A percentile compares a stretch with the other conserved stretches of the same genome.
phyloP scores from a whole-genome alignment of 495 filamentous ascomycete genomes.

The Cenococcum geophilum region DNA sequence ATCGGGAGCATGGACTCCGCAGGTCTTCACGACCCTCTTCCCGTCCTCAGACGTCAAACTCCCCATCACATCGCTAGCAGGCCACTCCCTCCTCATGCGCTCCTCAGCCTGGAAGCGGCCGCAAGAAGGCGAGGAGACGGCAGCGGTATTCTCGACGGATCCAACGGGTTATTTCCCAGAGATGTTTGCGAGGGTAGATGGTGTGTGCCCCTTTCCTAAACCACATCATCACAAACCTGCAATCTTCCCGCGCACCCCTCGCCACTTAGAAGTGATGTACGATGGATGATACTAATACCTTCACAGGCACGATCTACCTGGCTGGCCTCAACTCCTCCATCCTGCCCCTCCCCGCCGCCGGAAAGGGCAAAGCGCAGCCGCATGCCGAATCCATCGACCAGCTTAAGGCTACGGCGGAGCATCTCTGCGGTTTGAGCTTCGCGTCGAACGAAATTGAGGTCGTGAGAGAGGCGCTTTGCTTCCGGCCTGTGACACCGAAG shows the following conservation, averaged over 20 bases:
- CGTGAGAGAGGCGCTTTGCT: constrained; percentile 42
- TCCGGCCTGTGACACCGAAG: constrained; percentile 56
- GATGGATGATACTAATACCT: too few species aligned
- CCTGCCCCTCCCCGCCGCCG: neutral
- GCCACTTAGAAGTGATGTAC: too few species aligned
- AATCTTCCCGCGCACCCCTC: too few species aligned
- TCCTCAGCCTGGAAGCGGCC: constrained; percentile 51
- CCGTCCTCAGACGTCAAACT: constrained; percentile 46
- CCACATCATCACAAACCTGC: neutral
- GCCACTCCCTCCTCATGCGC: constrained; percentile 60
- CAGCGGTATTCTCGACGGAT: constrained; percentile 61
- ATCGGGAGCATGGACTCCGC: constrained; percentile 61
- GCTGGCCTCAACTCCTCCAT: neutral
- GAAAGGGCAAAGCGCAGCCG: neutral
- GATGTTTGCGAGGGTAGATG: constrained; percentile 57
- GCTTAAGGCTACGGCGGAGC: neutral
- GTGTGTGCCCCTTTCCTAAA: constrained; percentile 50
- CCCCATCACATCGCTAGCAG: constrained; percentile 56
- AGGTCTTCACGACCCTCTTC: constrained; percentile 60
- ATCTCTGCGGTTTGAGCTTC: neutral
- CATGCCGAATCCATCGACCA: neutral
- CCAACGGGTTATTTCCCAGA: constrained; percentile 58
- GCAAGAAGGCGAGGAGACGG: constrained; percentile 43
- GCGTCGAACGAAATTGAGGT: neutral
- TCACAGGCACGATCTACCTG: neutral